These are phyloP conservation scores for Neonectria magnoliae DNA, from an alignment of 2,329 filamentous ascomycete species.

Conservation along the genomic window DNA sequence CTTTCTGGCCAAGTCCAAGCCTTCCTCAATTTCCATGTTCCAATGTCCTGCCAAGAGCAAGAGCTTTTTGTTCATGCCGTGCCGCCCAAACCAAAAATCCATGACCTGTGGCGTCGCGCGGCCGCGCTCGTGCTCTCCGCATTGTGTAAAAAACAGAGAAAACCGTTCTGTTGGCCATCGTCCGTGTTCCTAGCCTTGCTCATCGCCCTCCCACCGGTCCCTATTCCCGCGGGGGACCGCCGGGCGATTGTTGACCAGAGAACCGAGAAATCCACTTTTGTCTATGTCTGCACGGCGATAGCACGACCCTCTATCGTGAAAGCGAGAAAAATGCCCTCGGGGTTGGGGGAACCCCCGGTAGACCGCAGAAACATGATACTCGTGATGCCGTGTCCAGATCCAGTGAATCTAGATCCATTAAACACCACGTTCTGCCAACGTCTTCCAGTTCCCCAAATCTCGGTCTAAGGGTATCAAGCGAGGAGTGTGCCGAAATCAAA, in stretches of 20 bases:
- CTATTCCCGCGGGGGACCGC: slow-evolving; percentile 46
- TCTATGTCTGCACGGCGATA: slow-evolving; percentile 65
- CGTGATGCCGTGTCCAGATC: slow-evolving; percentile 51
- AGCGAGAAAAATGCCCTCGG: slow-evolving; percentile 53
- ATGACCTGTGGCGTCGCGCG: slow-evolving; percentile 51
- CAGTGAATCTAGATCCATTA: slow-evolving; percentile 46
- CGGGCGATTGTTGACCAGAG: slow-evolving; percentile 57
- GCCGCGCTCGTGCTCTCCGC: slow-evolving; percentile 50
- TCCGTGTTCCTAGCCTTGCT: slow-evolving; percentile 46
- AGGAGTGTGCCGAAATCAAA: slow-evolving; percentile 56
- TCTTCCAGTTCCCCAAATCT: slow-evolving; percentile 52
- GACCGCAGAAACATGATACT: slow-evolving; percentile 52
- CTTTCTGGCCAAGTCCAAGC: slow-evolving; percentile 40
- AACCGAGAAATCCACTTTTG: slow-evolving; percentile 74
- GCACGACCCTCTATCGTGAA: slow-evolving; percentile 57
- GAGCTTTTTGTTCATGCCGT: slow-evolving; percentile 45
- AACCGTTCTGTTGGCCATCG: slow-evolving; percentile 47
- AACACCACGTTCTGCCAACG: slow-evolving; percentile 51
- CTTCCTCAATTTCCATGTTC: slow-evolving; percentile 44
- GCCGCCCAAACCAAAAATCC: slow-evolving; percentile 50
- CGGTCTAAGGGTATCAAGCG: slow-evolving; percentile 58
- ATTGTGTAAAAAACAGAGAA: slow-evolving; percentile 47
- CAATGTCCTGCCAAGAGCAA: slow-evolving; percentile 45
- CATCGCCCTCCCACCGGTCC: slow-evolving; percentile 47
- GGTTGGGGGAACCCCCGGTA: slow-evolving; percentile 47